phyloP scores from a whole-genome alignment of 805 yeast species.

The Teunomyces gatunensis region DNA sequence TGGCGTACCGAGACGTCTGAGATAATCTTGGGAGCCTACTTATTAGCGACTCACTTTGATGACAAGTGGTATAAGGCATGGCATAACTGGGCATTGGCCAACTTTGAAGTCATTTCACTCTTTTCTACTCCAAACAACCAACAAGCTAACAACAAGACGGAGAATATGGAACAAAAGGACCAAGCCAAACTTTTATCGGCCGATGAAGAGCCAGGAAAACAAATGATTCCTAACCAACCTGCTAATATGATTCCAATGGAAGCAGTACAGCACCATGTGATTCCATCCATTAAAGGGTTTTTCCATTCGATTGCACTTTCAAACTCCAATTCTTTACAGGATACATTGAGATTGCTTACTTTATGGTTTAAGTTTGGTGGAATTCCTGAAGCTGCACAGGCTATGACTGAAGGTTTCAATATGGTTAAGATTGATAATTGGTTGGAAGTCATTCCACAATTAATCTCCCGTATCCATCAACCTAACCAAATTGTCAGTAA shows the following conservation, averaged over 20 bases:
- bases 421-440: constrained; percentile 90
- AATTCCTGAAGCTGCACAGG: constrained; percentile 82
- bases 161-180: constrained; percentile 30
- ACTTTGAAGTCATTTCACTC: constrained; percentile 87
- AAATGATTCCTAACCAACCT: constrained; percentile 8
- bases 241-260: constrained; percentile 41
- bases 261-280: constrained; percentile 79
- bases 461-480: constrained; percentile 94
- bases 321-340: constrained; percentile 84
- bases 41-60: constrained; percentile 94
- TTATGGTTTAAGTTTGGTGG: constrained; percentile 98
- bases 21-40: constrained; percentile 84
- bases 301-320: constrained; percentile 92
- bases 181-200: constrained; percentile 14
- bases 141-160: constrained; percentile 18
- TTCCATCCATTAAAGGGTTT: constrained; percentile 94
- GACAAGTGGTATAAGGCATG: constrained; percentile 95
- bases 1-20: constrained; percentile 81
- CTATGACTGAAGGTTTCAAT: constrained; percentile 86
- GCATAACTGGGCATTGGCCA: constrained; percentile 99
- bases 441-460: constrained; percentile 93
- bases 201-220: constrained; percentile 5
- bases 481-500: constrained; percentile 83
- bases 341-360: constrained; percentile 83
- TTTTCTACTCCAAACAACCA: constrained; percentile 34